These are phyloP conservation scores for Tympanopsis confertula DNA, from an alignment of 2,329 filamentous ascomycete genomes.

Conservation along the genomic window DNA sequence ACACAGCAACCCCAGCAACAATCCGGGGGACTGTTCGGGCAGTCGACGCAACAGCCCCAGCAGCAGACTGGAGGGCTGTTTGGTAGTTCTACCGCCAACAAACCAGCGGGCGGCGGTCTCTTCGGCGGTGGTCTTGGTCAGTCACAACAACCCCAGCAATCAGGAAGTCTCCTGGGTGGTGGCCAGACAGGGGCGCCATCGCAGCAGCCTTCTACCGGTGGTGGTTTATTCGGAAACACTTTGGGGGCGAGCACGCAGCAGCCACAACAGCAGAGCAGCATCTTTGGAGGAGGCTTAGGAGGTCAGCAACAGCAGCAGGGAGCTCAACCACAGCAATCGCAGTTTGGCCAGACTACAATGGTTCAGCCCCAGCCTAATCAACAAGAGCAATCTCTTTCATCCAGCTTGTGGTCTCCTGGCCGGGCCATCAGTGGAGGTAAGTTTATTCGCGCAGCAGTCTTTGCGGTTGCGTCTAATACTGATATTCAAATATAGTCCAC, in stretches of 20 bases:
- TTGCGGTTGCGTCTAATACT: constrained; percentile 3
- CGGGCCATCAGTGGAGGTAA: constrained; percentile 26
- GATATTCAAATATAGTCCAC: constrained; percentile 28
- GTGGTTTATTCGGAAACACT: not conserved
- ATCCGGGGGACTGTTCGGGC: not conserved
- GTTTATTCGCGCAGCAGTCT: constrained; percentile 6
- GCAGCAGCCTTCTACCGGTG: constrained; percentile 9
- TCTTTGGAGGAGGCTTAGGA: not conserved
- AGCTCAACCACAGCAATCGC: constrained; percentile 7
- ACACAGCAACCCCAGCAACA: not conserved
- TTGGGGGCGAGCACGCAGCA: constrained; percentile 6
- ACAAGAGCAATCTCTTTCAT: too few relatives aligned
- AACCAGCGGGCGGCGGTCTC: not conserved
- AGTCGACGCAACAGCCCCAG: constrained; percentile 6
- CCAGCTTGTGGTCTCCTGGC: constrained; percentile 27
- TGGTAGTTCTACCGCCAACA: not conserved
- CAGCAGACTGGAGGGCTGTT: constrained; percentile 5
- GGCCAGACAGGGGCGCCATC: constrained; percentile 12
- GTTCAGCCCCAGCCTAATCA: constrained; percentile 20
- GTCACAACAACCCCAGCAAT: not conserved
- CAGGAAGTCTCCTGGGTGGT: constrained; percentile 8
- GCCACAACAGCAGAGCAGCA: constrained; percentile 12
- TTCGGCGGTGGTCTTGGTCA: not conserved
- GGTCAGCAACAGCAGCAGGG: not conserved
- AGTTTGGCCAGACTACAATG: constrained; percentile 24